Evolutionary conservation across 1,139 yeast genomes (phyloP).

Genomic region (Taphrina communis): DNA sequence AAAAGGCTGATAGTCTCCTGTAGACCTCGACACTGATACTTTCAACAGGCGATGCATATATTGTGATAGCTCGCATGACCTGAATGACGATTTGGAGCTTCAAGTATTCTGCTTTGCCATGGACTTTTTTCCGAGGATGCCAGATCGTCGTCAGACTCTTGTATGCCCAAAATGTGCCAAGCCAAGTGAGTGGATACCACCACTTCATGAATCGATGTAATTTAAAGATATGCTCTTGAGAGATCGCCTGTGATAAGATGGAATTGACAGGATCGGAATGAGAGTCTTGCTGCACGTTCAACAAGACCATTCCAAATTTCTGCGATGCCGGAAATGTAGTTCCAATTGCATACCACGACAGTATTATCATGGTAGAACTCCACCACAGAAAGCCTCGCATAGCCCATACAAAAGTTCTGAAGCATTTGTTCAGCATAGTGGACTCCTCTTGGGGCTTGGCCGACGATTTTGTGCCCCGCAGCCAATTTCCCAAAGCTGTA

Average conservation of each 20-base stretch:
- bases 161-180: constrained; percentile 30
- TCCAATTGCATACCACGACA: constrained; percentile 42
- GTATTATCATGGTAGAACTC: constrained; percentile 20
- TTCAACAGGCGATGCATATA: neutral
- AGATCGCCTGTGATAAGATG: neutral
- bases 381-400: constrained; percentile 44
- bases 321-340: constrained; percentile 4
- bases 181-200: constrained; percentile 23
- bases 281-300: neutral
- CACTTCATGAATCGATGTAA: constrained; percentile 1
- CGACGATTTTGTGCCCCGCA: constrained; percentile 31
- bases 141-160: neutral
- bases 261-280: neutral
- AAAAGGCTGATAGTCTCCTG: constrained; percentile 5
- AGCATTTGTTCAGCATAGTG: neutral
- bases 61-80: constrained; percentile 1
- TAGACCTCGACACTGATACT: neutral
- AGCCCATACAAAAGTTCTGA: constrained; percentile 41
- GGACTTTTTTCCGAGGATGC: neutral
- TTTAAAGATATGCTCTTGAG: neutral
- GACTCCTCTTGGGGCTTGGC: neutral
- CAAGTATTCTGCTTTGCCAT: constrained; percentile 28
- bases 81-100: constrained; percentile 9
- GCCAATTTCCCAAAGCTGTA: constrained; percentile 44
- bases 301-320: neutral